Percentiles rank a stretch among this genome's conserved stretches.
Evolutionary conservation across 768 basidiomycete species (phyloP).

Genomic region (Rhodosporidiobolus odoratus): DNA sequence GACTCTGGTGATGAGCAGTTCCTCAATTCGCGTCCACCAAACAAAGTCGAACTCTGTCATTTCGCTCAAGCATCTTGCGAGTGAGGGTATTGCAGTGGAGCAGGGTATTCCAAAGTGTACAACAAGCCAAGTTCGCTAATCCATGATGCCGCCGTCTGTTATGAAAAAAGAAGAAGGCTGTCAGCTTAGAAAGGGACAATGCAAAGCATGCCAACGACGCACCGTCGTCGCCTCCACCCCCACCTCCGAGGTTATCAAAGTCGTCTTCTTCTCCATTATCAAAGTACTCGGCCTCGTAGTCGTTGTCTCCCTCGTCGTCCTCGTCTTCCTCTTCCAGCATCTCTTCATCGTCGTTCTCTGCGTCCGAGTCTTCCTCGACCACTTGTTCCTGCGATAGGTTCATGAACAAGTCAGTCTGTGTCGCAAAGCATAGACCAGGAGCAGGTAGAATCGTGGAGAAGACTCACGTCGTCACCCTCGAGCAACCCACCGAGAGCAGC

Average conservation of each 20-base stretch:
- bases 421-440: neutral
- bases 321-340: slow-evolving; percentile 27
- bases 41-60: neutral
- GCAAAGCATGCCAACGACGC: neutral
- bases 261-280: slow-evolving; percentile 39
- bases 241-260: slow-evolving; percentile 21
- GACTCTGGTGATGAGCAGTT: too few relatives aligned
- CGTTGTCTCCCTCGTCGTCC: slow-evolving; percentile 37
- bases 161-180: neutral
- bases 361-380: neutral
- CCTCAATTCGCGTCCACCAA: too few relatives aligned
- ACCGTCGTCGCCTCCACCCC: slow-evolving; percentile 37
- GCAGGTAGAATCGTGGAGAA: neutral
- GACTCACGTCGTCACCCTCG: slow-evolving; percentile 34
- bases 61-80: neutral
- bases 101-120: neutral
- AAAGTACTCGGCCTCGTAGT: slow-evolving; percentile 39
- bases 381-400: slow-evolving; percentile 1
- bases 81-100: too few relatives aligned
- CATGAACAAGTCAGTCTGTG: neutral
- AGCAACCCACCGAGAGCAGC: slow-evolving; percentile 9
- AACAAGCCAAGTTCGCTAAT: neutral
- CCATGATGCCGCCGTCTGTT: slow-evolving; percentile 20
- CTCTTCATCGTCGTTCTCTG: slow-evolving; percentile 17
- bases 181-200: too few relatives aligned